These are phyloP conservation scores for Phytopythium chamaehyphon DNA, from an alignment of 352 stramenopile genomes.

Conservation along the genomic window DNA sequence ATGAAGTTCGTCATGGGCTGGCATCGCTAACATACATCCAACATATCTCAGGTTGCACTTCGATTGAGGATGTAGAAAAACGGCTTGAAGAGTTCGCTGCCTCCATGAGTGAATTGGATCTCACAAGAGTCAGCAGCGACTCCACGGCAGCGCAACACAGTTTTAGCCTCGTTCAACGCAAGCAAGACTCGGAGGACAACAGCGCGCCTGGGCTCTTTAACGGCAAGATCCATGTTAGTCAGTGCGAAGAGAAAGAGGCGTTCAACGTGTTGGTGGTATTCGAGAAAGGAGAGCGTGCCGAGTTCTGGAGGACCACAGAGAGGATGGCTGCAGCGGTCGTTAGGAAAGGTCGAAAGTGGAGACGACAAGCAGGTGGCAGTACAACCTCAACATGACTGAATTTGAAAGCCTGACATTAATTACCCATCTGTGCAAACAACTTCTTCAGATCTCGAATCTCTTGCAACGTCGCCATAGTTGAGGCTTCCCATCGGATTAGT, in stretches of 20 bases:
- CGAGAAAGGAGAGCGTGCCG: slow-evolving; percentile 42
- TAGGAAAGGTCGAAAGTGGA: slow-evolving; percentile 59
- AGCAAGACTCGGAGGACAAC: not conserved
- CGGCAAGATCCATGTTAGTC: slow-evolving; percentile 25
- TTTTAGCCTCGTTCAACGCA: not conserved
- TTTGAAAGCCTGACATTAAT: slow-evolving; percentile 2
- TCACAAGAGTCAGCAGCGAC: not conserved
- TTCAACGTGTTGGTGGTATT: slow-evolving; percentile 47
- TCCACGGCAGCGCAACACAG: too few species aligned
- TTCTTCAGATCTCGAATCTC: slow-evolving; percentile 73
- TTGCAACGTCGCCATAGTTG: slow-evolving; percentile 57
- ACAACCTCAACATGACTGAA: slow-evolving; percentile 9
- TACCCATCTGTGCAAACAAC: slow-evolving; percentile 50
- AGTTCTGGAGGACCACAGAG: slow-evolving; percentile 64
- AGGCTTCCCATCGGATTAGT: slow-evolving; percentile 55
- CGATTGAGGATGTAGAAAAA: slow-evolving; percentile 32
- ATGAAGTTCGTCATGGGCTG: too few species aligned
- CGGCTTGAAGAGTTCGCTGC: slow-evolving; percentile 38
- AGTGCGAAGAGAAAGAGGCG: slow-evolving; percentile 6
- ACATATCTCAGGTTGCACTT: slow-evolving; percentile 30
- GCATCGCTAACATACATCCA: too few species aligned
- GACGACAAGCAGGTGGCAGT: slow-evolving; percentile 44
- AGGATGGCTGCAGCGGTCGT: slow-evolving; percentile 56
- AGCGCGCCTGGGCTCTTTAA: slow-evolving; percentile 5
- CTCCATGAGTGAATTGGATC: not conserved